Conservation (phyloP, 2,329 filamentous ascomycete species). For the Clonostachys chloroleuca region DNA sequence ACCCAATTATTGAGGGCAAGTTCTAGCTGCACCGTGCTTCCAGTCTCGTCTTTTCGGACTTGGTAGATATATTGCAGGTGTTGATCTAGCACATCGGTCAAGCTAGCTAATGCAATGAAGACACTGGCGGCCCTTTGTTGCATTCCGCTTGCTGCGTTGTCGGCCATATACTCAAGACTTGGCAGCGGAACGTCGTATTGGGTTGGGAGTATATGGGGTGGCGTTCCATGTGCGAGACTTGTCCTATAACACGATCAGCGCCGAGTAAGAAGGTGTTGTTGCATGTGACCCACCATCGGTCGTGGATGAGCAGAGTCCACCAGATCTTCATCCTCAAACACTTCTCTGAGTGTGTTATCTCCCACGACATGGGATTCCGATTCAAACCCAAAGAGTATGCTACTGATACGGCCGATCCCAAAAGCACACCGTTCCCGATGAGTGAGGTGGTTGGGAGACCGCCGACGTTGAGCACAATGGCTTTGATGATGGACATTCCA, state of each 20-base stretch:
- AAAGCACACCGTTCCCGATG: slow-evolving; percentile 48
- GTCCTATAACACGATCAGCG: slow-evolving; percentile 26
- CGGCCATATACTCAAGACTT: slow-evolving; percentile 23
- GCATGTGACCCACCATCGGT: slow-evolving; percentile 41
- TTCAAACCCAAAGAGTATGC: slow-evolving; percentile 51
- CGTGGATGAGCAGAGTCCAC: slow-evolving; percentile 51
- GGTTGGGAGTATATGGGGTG: slow-evolving; percentile 35
- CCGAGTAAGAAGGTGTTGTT: neutral
- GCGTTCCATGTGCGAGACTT: slow-evolving; percentile 48
- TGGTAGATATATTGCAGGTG: slow-evolving; percentile 26
- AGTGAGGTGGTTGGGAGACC: slow-evolving; percentile 57
- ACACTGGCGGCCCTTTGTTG: slow-evolving; percentile 22
- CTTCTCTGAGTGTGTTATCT: slow-evolving; percentile 46
- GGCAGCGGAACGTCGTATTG: slow-evolving; percentile 45
- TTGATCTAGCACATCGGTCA: slow-evolving; percentile 32
- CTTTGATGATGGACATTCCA: slow-evolving; percentile 52
- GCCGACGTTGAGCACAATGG: slow-evolving; percentile 53
- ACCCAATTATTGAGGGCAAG: slow-evolving; percentile 35
- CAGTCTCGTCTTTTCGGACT: slow-evolving; percentile 16
- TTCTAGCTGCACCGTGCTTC: slow-evolving; percentile 25
- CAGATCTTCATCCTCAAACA: slow-evolving; percentile 46
- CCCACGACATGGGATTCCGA: slow-evolving; percentile 45
- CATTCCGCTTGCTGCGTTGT: slow-evolving; percentile 6
- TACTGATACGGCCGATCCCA: slow-evolving; percentile 46
- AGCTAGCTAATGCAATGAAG: slow-evolving; percentile 36